Conservation (phyloP, 2,329 filamentous ascomycete genomes). For the Colletotrichum somersetense region DNA sequence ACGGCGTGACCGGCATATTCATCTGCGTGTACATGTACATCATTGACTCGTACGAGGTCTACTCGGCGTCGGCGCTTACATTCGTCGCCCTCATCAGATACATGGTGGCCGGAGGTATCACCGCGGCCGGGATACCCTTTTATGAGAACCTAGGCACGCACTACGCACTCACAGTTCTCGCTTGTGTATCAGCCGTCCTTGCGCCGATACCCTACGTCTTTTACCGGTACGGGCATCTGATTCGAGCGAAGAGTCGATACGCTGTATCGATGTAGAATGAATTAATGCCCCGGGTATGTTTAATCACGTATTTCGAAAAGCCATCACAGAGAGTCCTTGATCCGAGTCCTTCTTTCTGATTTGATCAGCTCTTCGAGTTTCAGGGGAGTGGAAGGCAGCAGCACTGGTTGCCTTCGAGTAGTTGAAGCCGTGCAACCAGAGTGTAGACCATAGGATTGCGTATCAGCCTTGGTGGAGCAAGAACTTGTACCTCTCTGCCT, state of each 20-base stretch:
- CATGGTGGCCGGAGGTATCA: slow-evolving; percentile 50
- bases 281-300: too few relatives aligned
- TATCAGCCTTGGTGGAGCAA: neutral
- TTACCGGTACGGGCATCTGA: slow-evolving; percentile 45
- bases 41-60: slow-evolving; percentile 52
- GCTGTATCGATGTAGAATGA: slow-evolving; percentile 19
- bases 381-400: too few relatives aligned
- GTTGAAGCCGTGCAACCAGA: neutral
- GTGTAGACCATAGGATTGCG: neutral
- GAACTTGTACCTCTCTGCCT: neutral
- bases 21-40: slow-evolving; percentile 53
- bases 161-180: slow-evolving; percentile 51
- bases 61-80: slow-evolving; percentile 50
- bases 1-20: slow-evolving; percentile 57
- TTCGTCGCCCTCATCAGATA: slow-evolving; percentile 51
- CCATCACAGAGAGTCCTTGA: too few relatives aligned
- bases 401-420: neutral
- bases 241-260: slow-evolving; percentile 29
- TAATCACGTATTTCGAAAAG: neutral
- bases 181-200: slow-evolving; percentile 47
- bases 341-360: neutral
- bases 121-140: slow-evolving; percentile 51
- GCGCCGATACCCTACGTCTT: slow-evolving; percentile 49
- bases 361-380: neutral
- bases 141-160: slow-evolving; percentile 51